Percentiles rank a stretch among this genome's conserved stretches.
Evolutionary conservation across 2,329 filamentous ascomycete species (phyloP).

Genomic region (Pseudodiploospora longispora): DNA sequence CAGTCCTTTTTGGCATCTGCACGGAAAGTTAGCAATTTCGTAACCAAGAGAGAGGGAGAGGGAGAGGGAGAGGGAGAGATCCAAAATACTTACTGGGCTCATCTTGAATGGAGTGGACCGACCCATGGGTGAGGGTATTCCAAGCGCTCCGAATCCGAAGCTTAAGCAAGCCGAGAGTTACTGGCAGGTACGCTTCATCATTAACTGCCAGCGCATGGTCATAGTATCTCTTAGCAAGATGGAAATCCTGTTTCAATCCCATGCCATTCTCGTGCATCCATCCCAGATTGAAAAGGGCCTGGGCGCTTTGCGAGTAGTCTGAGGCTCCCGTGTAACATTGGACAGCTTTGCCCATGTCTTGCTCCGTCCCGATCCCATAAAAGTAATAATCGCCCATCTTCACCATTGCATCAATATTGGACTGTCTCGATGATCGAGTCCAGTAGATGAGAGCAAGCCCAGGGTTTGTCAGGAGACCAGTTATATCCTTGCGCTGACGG

Average conservation of each 20-base stretch:
- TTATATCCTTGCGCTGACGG: slow-evolving; percentile 28
- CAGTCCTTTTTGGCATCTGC: slow-evolving; percentile 63
- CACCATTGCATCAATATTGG: slow-evolving; percentile 86
- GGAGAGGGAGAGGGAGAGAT: background rate
- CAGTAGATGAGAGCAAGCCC: slow-evolving; percentile 78
- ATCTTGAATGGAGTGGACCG: slow-evolving; percentile 84
- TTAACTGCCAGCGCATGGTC: slow-evolving; percentile 89
- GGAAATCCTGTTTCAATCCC: slow-evolving; percentile 88
- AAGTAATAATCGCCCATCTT: slow-evolving; percentile 99
- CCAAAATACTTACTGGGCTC: slow-evolving; percentile 61
- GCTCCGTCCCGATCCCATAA: slow-evolving; percentile 63
- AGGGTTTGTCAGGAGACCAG: slow-evolving; percentile 41
- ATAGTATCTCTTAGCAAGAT: slow-evolving; percentile 93
- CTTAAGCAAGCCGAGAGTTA: slow-evolving; percentile 81
- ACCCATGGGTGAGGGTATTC: slow-evolving; percentile 88
- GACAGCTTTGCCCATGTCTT: slow-evolving; percentile 77
- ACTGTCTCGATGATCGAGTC: slow-evolving; percentile 88
- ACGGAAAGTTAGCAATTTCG: background rate
- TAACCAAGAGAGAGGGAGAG: background rate
- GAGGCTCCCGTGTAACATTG: slow-evolving; percentile 89
- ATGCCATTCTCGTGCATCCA: slow-evolving; percentile 99
- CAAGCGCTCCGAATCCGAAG: slow-evolving; percentile 80
- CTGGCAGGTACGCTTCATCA: slow-evolving; percentile 85
- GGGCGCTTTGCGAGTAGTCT: slow-evolving; percentile 84
- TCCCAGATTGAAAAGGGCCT: slow-evolving; percentile 92